Percentiles rank a stretch among this genome's conserved stretches.
Conservation (phyloP, 208 protist genomes). For the Trypanosoma avium region DNA sequence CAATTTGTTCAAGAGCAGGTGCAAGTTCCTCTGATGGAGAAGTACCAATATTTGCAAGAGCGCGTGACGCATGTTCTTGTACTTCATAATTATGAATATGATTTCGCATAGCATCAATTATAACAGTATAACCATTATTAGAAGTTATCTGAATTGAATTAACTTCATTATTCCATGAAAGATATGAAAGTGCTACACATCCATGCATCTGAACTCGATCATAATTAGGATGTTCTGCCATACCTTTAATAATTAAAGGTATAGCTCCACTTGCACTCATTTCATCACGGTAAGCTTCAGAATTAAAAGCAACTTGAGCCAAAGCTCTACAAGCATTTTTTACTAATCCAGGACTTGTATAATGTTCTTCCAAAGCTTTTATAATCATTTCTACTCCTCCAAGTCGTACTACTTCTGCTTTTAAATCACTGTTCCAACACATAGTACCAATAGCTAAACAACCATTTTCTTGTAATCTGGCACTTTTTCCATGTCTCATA, state of each 20-base stretch:
- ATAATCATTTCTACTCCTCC: slow-evolving; percentile 84
- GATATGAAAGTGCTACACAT: slow-evolving; percentile 90
- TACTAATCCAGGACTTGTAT: slow-evolving; percentile 75
- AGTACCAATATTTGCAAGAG: slow-evolving; percentile 86
- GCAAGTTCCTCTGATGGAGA: slow-evolving; percentile 51
- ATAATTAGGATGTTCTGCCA: slow-evolving; percentile 82
- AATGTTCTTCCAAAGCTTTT: slow-evolving; percentile 77
- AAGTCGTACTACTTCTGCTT: slow-evolving; percentile 81
- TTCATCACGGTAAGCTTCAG: slow-evolving; percentile 83
- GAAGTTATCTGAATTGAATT: slow-evolving; percentile 82
- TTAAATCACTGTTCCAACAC: slow-evolving; percentile 92
- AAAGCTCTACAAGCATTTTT: slow-evolving; percentile 91
- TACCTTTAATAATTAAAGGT: slow-evolving; percentile 83
- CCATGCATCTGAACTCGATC: slow-evolving; percentile 91
- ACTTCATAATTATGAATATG: slow-evolving; percentile 87
- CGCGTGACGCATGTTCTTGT: slow-evolving; percentile 88
- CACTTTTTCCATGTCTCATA: slow-evolving; percentile 76
- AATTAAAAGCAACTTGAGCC: slow-evolving; percentile 89
- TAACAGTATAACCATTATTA: slow-evolving; percentile 75
- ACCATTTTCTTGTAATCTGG: slow-evolving; percentile 84
- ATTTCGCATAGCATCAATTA: slow-evolving; percentile 87
- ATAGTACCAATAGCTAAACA: slow-evolving; percentile 90
- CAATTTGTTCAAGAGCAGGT: slow-evolving; percentile 76
- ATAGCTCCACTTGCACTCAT: slow-evolving; percentile 86
- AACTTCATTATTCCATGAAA: slow-evolving; percentile 87